These are phyloP conservation scores for Trichophyton verrucosum DNA, from an alignment of 2,329 filamentous ascomycete genomes.

Conservation along the genomic window DNA sequence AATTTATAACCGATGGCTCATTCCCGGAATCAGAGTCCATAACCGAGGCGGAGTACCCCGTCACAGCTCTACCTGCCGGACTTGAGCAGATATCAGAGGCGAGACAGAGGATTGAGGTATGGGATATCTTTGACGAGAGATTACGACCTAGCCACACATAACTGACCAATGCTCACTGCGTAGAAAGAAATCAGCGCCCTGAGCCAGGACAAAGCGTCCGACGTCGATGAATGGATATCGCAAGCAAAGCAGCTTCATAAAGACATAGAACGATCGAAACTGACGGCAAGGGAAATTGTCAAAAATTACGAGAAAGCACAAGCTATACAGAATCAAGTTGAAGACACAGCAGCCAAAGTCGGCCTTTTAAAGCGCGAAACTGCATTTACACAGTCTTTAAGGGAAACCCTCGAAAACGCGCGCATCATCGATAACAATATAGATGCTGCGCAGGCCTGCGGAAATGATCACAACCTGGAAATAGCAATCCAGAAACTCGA, in stretches of 20 bases:
- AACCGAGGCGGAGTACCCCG: conserved; percentile 40
- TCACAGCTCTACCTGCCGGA: conserved; percentile 38
- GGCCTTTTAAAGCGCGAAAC: conserved; percentile 47
- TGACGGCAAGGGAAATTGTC: conserved; percentile 68
- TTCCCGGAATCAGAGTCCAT: conserved; percentile 47
- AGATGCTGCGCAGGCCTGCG: conserved; percentile 34
- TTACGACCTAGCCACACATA: background rate
- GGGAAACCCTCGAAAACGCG: conserved; percentile 39
- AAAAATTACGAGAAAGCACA: conserved; percentile 60
- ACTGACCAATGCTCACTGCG: conserved; percentile 2
- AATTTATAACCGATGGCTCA: conserved; percentile 46
- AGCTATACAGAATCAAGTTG: conserved; percentile 49
- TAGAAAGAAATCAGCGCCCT: conserved; percentile 61
- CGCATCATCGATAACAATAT: conserved; percentile 39
- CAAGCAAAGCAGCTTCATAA: conserved; percentile 74
- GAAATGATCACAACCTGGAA: conserved; percentile 34
- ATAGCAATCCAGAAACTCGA: conserved; percentile 39
- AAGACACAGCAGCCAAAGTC: conserved; percentile 47
- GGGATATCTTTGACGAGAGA: conserved; percentile 1
- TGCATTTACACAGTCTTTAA: conserved; percentile 45
- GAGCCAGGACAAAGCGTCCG: conserved; percentile 62
- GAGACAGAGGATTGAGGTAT: conserved; percentile 42
- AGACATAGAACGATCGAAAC: conserved; percentile 70
- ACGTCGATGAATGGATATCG: conserved; percentile 74
- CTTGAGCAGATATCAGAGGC: conserved; percentile 41